Base-by-base conservation (phyloP, 176 grass and related monocot species). In the Oryza meridionalis region DNA sequence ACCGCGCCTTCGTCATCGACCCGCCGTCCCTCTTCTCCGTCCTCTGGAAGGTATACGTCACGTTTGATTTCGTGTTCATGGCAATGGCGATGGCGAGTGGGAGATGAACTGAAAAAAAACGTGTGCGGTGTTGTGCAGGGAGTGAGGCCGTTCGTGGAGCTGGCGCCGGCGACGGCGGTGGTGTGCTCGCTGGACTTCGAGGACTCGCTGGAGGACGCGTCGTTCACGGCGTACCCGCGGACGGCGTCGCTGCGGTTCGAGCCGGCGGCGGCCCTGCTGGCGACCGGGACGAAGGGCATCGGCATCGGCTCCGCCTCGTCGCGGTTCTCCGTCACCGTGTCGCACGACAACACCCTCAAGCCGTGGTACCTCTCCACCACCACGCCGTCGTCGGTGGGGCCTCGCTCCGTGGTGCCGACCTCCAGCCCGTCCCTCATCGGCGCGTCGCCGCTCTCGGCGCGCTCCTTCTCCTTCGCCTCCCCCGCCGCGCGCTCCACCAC, bases 341-440 rank as follows among this genome's bases (percentile, higher is more conserved):
- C 97, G 11, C 84, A 86, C 88, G 72, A 94, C 83, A 89, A 99
- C 88, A 84, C 97, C 32, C 68, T 99, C 84, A 99, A 99, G 79
- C 97, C 97, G 55, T 99, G 97, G 97, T 99, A 99, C 84, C 91
- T 99, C 67, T 96, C 90, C 87, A 99, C 97, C 86, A 99, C 93
- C 67, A 82, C 70, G 75, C 72, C 92, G 2, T 67, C 79, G 26
- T 76, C 89, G 4, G 75, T 84, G 12, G 89, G 86, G 17, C 76
- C 89, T 19, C 91, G 91, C 70, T 82, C 91, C 63, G 83, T 92
- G 14, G 83, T 92, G 50, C 90, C 93, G 1, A 83, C 83, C 69
- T 84, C 90, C 7, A 84, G 90, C 83, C 97, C 97, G 2, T 99
- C 97, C 5, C 90, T 99, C 67, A 76, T 99, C 10, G 93, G 97